Conservation (phyloP, 208 protist species). For the Endotrypanum monterogeii region DNA sequence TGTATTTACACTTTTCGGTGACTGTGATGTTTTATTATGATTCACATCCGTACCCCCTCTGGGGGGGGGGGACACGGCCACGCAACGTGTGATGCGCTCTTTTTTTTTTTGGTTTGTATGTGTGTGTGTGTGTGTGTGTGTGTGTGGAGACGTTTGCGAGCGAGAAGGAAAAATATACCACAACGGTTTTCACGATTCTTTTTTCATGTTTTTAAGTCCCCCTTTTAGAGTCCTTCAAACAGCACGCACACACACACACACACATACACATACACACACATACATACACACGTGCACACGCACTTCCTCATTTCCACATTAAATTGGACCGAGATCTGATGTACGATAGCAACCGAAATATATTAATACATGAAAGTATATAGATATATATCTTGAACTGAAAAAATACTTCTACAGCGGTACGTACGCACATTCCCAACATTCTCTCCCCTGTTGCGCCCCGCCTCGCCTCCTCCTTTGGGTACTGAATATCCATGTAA, state of each 20-base stretch:
- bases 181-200: no score
- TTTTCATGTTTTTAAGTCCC: no score
- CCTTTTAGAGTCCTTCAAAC: background rate
- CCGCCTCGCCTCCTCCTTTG: no score
- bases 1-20: background rate
- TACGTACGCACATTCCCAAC: background rate
- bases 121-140: no score
- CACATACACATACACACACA: background rate
- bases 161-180: no score
- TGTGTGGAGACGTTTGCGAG: no score
- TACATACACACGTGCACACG: slow-evolving; percentile 1
- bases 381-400: background rate
- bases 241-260: slow-evolving; percentile 4
- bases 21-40: background rate
- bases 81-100: no score
- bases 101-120: no score
- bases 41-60: no score
- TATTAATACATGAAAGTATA: background rate
- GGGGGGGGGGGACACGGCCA: no score
- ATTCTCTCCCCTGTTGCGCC: no score
- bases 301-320: background rate
- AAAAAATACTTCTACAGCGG: background rate
- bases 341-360: background rate
- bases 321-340: background rate
- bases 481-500: no score